phyloP scores from a whole-genome alignment of 177 flowering plant genomes.

The Vitis hybrid region DNA sequence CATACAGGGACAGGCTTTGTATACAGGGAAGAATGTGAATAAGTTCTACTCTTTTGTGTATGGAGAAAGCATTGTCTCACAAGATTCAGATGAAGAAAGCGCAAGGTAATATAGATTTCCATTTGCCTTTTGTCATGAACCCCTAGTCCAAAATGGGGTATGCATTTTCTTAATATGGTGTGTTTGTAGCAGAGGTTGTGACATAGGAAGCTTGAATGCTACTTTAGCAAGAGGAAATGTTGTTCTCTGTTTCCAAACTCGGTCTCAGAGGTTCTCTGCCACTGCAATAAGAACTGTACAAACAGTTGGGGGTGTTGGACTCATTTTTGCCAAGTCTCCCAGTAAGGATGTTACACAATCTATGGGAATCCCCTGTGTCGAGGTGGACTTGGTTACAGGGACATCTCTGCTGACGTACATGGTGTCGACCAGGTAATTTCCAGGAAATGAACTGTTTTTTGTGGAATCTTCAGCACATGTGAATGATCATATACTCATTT shows the following conservation, averaged over 20 bases:
- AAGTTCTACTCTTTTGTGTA: conserved; percentile 39
- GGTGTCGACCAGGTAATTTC: conserved; percentile 31
- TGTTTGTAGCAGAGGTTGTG: conserved; percentile 38
- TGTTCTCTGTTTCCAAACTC: conserved; percentile 49
- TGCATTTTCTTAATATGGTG: not conserved
- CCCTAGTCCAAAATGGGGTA: not conserved
- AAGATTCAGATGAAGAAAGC: conserved; percentile 23
- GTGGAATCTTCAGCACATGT: not conserved
- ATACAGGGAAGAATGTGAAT: conserved; percentile 25
- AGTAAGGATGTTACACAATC: conserved; percentile 26
- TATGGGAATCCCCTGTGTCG: conserved; percentile 27
- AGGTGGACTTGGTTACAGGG: conserved; percentile 39
- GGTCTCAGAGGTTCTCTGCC: conserved; percentile 27
- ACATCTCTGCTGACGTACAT: conserved; percentile 41
- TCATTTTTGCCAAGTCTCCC: conserved; percentile 46
- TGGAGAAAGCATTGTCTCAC: conserved; percentile 38
- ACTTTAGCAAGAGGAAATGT: conserved; percentile 54
- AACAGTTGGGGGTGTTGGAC: conserved; percentile 31
- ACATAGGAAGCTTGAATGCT: conserved; percentile 34
- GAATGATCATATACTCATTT: too few relatives aligned
- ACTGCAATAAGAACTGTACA: conserved; percentile 24
- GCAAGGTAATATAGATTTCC: conserved; percentile 31
- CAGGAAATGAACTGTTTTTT: not conserved
- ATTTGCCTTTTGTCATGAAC: not conserved
- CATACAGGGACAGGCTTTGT: conserved; percentile 50